phyloP scores from a whole-genome alignment of 2,329 filamentous ascomycete species.

The Xylariales sp. region DNA sequence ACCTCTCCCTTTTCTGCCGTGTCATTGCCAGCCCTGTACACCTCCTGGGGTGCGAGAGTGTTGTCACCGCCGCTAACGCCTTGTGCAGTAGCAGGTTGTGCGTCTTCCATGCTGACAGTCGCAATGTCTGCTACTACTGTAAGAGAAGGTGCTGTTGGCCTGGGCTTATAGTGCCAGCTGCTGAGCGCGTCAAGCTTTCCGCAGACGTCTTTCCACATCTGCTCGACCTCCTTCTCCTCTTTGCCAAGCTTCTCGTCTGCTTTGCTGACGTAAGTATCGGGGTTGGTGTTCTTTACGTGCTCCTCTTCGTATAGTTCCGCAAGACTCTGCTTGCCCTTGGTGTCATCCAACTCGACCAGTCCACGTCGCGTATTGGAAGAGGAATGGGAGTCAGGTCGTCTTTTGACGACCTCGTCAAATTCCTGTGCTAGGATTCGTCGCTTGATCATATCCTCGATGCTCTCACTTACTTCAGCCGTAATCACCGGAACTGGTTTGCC shows the following conservation, averaged over 20 bases:
- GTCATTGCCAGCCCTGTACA: slow-evolving; percentile 77
- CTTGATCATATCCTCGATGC: slow-evolving; percentile 92
- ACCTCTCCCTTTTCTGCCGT: slow-evolving; percentile 64
- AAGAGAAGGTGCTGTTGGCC: slow-evolving; percentile 73
- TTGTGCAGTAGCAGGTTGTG: slow-evolving; percentile 76
- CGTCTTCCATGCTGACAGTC: slow-evolving; percentile 93
- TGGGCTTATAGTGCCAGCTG: slow-evolving; percentile 94
- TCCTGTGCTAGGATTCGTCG: slow-evolving; percentile 82
- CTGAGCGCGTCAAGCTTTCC: slow-evolving; percentile 81
- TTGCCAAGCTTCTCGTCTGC: slow-evolving; percentile 77
- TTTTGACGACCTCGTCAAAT: slow-evolving; percentile 85
- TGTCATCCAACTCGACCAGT: slow-evolving; percentile 77
- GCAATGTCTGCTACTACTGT: slow-evolving; percentile 87
- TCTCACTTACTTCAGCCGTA: slow-evolving; percentile 83
- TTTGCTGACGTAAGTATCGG: slow-evolving; percentile 72
- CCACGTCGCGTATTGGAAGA: slow-evolving; percentile 58
- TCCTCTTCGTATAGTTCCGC: slow-evolving; percentile 95
- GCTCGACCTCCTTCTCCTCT: slow-evolving; percentile 78
- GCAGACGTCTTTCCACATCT: slow-evolving; percentile 76
- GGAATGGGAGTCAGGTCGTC: slow-evolving; percentile 70
- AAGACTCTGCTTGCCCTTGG: slow-evolving; percentile 79
- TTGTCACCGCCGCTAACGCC: slow-evolving; percentile 64
- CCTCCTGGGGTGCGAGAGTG: slow-evolving; percentile 87
- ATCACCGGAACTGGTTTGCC: slow-evolving; percentile 94
- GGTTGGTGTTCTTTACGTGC: slow-evolving; percentile 72